Evolutionary conservation across 495 filamentous ascomycete species (phyloP), one percentile per base, ranked within the genome.

Genomic region (Penicillium nucicola): DNA sequence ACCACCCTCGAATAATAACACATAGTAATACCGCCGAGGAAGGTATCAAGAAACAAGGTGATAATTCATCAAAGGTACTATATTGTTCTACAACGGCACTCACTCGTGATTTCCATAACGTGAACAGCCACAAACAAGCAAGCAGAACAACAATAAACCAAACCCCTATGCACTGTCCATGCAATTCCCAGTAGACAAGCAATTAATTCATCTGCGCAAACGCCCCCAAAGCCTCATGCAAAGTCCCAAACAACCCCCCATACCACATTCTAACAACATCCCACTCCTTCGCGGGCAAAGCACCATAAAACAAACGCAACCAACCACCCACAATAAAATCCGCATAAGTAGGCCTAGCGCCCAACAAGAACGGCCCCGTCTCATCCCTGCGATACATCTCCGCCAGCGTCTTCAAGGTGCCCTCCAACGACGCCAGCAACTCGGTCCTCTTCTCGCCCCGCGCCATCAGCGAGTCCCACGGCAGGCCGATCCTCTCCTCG

Each of bases 291-390:
- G 11, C 34, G 0, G 68, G 69, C 39, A 83, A 45, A 20, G 62
- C 63, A 7, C 13, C 52, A 2, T 48, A 38, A 44, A 68, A 30
- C 67, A 83, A 72, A 31, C 70, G 59, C 71, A 85, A 42, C 83
- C 83, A 86, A 14, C 62, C 82, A 2, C 83, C 83, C 0, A 86
- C 70, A 41, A 85, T 80, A 0, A 84, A 45, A 61, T 87, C 83
- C n/a, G 82, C 83, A 77, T 85, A 83, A 45, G 50, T 71, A 1
- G 74, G 56, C 60, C 52, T 53, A 2, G 57, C 39, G 1, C 81
- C 81, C 1, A 75, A 44, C 2, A 85, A 12, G 39, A 77, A 85
- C 1, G 80, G 80, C 15, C 81, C 82, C 8, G 43, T 41, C 15
- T 67, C 45, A 42, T 67, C 53, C 55, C 55, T 59, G 51, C 31